Conservation (phyloP, 768 basidiomycete genomes). For the Hirschioporus abietinus region DNA sequence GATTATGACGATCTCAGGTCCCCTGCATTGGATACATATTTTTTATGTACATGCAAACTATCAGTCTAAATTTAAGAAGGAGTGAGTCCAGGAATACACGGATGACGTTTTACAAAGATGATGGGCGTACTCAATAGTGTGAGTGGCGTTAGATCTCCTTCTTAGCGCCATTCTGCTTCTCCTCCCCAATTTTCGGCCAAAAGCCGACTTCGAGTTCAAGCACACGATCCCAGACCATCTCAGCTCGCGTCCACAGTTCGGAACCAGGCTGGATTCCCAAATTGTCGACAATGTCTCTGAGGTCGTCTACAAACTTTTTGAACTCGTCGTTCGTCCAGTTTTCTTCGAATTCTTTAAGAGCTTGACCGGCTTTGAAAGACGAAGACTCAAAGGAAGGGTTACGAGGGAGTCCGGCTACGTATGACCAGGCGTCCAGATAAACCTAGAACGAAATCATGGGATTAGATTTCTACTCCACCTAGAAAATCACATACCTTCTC, state of each 20-base stretch:
- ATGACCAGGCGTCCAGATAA: conserved; percentile 65
- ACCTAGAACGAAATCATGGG: conserved; percentile 36
- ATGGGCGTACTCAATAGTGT: neutral
- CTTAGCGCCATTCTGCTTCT: conserved; percentile 8
- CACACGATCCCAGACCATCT: conserved; percentile 51
- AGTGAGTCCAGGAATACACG: neutral
- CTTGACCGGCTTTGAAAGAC: neutral
- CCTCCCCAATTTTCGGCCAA: conserved; percentile 47
- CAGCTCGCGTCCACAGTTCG: conserved; percentile 33
- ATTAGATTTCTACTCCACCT: neutral
- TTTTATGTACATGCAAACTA: too few species aligned
- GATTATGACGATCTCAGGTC: neutral
- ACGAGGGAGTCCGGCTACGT: conserved; percentile 26
- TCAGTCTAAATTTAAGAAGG: too few species aligned
- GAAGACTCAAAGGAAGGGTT: conserved; percentile 46
- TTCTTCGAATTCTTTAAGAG: conserved; percentile 11
- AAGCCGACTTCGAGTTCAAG: conserved; percentile 57
- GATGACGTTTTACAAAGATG: neutral
- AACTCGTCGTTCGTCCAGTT: conserved; percentile 37
- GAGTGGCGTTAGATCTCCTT: neutral
- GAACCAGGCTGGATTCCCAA: conserved; percentile 33
- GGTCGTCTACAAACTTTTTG: conserved; percentile 43
- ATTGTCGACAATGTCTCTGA: conserved; percentile 42
- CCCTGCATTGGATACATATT: too few species aligned
- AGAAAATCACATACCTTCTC: conserved; percentile 45